Base-by-base conservation (phyloP, 2,329 filamentous ascomycete species). In the Zymoseptoria pseudotritici region DNA sequence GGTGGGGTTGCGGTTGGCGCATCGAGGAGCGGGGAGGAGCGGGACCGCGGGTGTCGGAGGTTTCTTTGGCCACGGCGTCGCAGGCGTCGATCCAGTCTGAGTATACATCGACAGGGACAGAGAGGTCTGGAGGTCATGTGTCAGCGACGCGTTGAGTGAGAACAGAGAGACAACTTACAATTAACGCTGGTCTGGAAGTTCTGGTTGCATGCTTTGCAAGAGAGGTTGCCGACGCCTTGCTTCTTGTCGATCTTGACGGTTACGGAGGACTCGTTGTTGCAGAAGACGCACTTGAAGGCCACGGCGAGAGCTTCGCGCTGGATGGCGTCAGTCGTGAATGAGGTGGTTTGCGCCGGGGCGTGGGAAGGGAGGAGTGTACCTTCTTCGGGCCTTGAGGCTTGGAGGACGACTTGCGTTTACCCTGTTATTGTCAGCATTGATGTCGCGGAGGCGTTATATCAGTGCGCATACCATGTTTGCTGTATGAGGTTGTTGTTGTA, bases 51-150 rank as follows among this genome's bases (percentile, higher is more conserved):
- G 60, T 71, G 19, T 68, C 70, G 21, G 71, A 74, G 13, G 74
- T 76, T 19, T 86, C 80, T 70, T 88, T 86, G 17, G 86, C 86
- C 55, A 89, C 86, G 5, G 84, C 81, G 71, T 90, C 87, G 72
- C 87, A 89, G n/a, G 94, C 94, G 77, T 99, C 94, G 64, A 99
- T 90, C 94, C 94, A 99, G 75, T 97, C 94, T 36, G 90, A 90
- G 72, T 99, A 99, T 7, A 99, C 93, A 73, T 99, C 94, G 53
- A 99, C 91, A 0, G 91, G 85, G 13, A 89, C 90, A 24, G 90
- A 95, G 24, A 97, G 85, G 74, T 95, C 91, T 96, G 63, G 11
- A n/a, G 49, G 31, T n/a, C 20, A 20, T 11, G 31, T 29, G 54
- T 65, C 53, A 64, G 60, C 51, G 54, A 42, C 19, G 19, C 10